phyloP scores from a whole-genome alignment of 108 stramenopile genomes.

The Pseudonitzschia pungens region DNA sequence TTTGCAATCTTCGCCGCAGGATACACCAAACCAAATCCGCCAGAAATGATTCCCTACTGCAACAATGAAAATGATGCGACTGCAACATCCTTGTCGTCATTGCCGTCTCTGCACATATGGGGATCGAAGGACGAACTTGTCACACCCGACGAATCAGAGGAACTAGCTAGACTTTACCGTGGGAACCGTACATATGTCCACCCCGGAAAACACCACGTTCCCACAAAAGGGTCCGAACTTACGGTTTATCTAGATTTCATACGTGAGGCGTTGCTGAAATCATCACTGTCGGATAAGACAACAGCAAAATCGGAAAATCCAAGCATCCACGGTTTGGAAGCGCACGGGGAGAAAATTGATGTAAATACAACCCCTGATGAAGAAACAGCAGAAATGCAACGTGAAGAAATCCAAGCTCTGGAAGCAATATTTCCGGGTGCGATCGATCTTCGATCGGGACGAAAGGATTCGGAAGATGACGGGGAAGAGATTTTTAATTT shows the following conservation, averaged over 20 bases:
- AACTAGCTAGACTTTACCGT: slow-evolving; percentile 25
- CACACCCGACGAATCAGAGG: slow-evolving; percentile 41
- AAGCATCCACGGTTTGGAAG: neutral
- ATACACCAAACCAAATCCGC: slow-evolving; percentile 59
- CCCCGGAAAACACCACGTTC: slow-evolving; percentile 77
- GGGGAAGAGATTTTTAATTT: slow-evolving; percentile 28
- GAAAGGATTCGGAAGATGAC: slow-evolving; percentile 25
- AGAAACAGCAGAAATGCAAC: slow-evolving; percentile 57
- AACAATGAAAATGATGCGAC: neutral
- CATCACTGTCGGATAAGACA: neutral
- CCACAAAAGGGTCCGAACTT: slow-evolving; percentile 55
- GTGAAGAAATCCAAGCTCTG: slow-evolving; percentile 71
- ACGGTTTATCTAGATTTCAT: slow-evolving; percentile 57
- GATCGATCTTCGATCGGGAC: slow-evolving; percentile 49
- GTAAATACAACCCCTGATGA: slow-evolving; percentile 48
- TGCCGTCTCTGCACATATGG: slow-evolving; percentile 74
- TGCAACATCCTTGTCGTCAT: neutral
- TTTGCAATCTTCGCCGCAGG: slow-evolving; percentile 65
- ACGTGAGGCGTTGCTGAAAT: neutral
- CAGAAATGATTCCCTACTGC: slow-evolving; percentile 31
- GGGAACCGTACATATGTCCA: slow-evolving; percentile 43
- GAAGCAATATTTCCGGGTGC: slow-evolving; percentile 69
- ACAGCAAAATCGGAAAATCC: neutral
- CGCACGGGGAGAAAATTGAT: neutral
- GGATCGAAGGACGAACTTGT: slow-evolving; percentile 63